These are phyloP conservation scores for Aspergillus latus DNA, from an alignment of 2,329 filamentous ascomycete genomes.

Conservation along the genomic window DNA sequence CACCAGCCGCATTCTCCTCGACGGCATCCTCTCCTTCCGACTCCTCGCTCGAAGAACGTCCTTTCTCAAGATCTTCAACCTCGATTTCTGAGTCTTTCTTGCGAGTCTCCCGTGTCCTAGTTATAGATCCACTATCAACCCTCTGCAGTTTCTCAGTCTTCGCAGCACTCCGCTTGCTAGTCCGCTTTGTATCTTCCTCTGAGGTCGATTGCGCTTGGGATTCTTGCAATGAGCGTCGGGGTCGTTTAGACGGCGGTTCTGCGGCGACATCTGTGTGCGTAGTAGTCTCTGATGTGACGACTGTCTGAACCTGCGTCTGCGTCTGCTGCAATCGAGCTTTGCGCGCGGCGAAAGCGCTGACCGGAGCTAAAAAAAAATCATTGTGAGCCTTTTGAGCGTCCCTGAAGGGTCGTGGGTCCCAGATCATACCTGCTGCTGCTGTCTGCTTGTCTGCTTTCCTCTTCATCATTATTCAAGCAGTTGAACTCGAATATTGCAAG, in stretches of 20 bases:
- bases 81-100: constrained; percentile 2
- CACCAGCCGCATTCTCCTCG: constrained; percentile 24
- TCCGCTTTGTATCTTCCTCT: constrained; percentile 22
- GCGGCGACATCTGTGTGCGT: constrained; percentile 19
- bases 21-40: constrained; percentile 17
- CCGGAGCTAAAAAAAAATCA: constrained; percentile 30
- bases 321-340: constrained; percentile 40
- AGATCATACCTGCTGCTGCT: constrained; percentile 30
- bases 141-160: constrained; percentile 17
- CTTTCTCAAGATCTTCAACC: not conserved
- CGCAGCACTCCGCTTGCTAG: constrained; percentile 21
- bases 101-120: constrained; percentile 3
- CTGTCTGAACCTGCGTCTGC: constrained; percentile 28
- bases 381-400: not conserved
- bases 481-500: not conserved
- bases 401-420: not conserved
- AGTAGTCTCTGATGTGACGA: constrained; percentile 21
- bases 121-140: constrained; percentile 4
- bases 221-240: constrained; percentile 31
- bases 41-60: constrained; percentile 21
- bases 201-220: constrained; percentile 14
- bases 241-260: constrained; percentile 39
- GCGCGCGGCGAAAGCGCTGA: constrained; percentile 46
- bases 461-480: constrained; percentile 29
- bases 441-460: constrained; percentile 42